Evolutionary conservation across 805 yeast species (phyloP).

Genomic region (Wickerhamiella alocasiicola): DNA sequence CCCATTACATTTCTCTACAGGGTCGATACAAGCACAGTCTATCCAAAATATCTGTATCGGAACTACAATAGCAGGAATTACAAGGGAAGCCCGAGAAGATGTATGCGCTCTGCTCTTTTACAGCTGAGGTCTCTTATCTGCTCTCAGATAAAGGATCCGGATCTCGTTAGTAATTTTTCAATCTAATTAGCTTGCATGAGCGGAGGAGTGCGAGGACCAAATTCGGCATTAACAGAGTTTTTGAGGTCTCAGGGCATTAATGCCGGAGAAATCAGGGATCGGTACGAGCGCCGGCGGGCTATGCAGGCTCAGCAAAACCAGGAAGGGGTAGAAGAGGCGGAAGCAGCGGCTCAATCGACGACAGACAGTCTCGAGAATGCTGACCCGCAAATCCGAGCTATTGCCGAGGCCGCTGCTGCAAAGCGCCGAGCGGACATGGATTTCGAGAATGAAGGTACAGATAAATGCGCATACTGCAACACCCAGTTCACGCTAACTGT

Average conservation of each 20-base stretch:
- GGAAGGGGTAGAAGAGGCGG: slow-evolving; percentile 26
- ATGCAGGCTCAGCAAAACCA: slow-evolving; percentile 12
- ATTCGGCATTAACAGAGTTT: slow-evolving; percentile 83
- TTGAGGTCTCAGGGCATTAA: slow-evolving; percentile 79
- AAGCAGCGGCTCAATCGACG: slow-evolving; percentile 14
- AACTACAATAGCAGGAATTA: no score
- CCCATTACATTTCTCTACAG: no score
- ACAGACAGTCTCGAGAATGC: slow-evolving; percentile 14
- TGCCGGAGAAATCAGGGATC: slow-evolving; percentile 58
- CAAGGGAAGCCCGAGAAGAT: no score
- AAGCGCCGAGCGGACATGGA: slow-evolving; percentile 18
- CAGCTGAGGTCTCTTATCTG: not conserved
- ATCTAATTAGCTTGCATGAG: slow-evolving; percentile 14
- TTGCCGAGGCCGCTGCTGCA: slow-evolving; percentile 22
- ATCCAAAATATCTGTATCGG: no score
- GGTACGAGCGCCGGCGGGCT: slow-evolving; percentile 19
- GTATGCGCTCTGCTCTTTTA: no score
- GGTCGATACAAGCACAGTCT: no score
- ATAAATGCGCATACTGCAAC: slow-evolving; percentile 52
- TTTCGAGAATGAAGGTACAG: slow-evolving; percentile 36
- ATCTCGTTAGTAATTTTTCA: not conserved
- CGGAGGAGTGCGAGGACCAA: slow-evolving; percentile 34
- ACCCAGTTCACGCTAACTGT: slow-evolving; percentile 47
- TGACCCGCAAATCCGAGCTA: slow-evolving; percentile 21
- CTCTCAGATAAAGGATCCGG: not conserved